These are phyloP conservation scores for Usnea hakonensis DNA, from an alignment of 495 filamentous ascomycete species.

Conservation along the genomic window DNA sequence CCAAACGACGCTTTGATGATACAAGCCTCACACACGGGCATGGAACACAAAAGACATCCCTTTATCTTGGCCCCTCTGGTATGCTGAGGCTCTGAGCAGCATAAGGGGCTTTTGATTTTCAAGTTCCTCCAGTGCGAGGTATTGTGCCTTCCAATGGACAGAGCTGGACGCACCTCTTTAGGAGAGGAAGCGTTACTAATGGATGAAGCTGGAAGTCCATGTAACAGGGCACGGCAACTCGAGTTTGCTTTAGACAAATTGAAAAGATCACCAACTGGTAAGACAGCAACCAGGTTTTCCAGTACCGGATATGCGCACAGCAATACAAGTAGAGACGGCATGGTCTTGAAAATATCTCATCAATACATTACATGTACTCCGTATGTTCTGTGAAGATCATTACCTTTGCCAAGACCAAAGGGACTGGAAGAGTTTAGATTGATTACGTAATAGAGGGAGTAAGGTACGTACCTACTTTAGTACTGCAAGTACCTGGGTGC, in stretches of 20 bases:
- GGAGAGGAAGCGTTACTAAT: no score
- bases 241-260: constrained; percentile 23
- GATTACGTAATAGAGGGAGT: no score
- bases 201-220: constrained; percentile 17
- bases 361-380: no score
- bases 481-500: no score
- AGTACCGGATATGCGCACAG: constrained; percentile 22
- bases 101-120: constrained; percentile 19
- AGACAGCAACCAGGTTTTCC: constrained; percentile 15
- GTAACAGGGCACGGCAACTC: constrained; percentile 20
- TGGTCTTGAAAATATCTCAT: background rate
- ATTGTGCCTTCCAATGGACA: constrained; percentile 22
- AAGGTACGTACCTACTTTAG: no score
- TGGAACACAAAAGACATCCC: constrained; percentile 26
- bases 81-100: constrained; percentile 22
- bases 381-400: background rate
- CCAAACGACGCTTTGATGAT: constrained; percentile 25
- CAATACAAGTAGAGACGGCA: constrained; percentile 23
- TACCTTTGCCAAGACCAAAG: no score
- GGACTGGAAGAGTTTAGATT: background rate
- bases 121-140: constrained; percentile 23
- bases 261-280: constrained; percentile 23
- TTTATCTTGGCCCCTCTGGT: constrained; percentile 16
- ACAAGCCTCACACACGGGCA: constrained; percentile 28
- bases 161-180: background rate